Evolutionary conservation across 805 yeast species (phyloP).

Genomic region (Wickerhamiella hasegawae): DNA sequence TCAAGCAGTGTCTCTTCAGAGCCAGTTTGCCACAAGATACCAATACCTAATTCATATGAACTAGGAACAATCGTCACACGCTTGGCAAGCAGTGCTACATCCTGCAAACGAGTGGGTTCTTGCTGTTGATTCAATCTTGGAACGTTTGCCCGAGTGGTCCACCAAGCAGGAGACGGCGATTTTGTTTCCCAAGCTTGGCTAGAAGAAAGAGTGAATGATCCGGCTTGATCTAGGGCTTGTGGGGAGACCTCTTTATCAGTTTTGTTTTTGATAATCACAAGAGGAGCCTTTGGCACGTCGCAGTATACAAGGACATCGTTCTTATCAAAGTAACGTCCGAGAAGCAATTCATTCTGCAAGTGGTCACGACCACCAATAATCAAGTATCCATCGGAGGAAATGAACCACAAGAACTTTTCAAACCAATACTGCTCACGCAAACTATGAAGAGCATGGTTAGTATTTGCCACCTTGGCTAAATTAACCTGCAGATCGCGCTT

Average conservation of each 20-base stretch:
- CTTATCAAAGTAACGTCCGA: slow-evolving; percentile 57
- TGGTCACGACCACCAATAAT: slow-evolving; percentile 78
- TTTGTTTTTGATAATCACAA: slow-evolving; percentile 72
- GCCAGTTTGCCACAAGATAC: slow-evolving; percentile 56
- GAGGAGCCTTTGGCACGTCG: slow-evolving; percentile 56
- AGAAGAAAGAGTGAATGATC: slow-evolving; percentile 63
- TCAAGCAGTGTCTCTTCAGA: slow-evolving; percentile 32
- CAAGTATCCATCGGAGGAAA: slow-evolving; percentile 77
- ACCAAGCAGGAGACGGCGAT: slow-evolving; percentile 71
- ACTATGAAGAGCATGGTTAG: slow-evolving; percentile 29
- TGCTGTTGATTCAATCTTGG: slow-evolving; percentile 34
- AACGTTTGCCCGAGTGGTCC: slow-evolving; percentile 51
- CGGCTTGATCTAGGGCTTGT: slow-evolving; percentile 77
- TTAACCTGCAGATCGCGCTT: neutral
- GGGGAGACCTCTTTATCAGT: slow-evolving; percentile 55
- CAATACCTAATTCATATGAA: slow-evolving; percentile 84
- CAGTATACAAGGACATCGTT: slow-evolving; percentile 60
- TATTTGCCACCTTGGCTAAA: slow-evolving; percentile 2
- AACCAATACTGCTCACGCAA: slow-evolving; percentile 72
- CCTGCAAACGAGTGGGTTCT: slow-evolving; percentile 49
- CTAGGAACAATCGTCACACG: slow-evolving; percentile 50
- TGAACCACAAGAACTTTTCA: slow-evolving; percentile 88
- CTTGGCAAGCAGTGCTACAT: slow-evolving; percentile 34
- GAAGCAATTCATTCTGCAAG: slow-evolving; percentile 63
- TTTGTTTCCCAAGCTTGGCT: slow-evolving; percentile 83